Evolutionary conservation across 257 asterid species (phyloP), one percentile per base, ranked within the genome.

Genomic region (Hygrophila difformis): DNA sequence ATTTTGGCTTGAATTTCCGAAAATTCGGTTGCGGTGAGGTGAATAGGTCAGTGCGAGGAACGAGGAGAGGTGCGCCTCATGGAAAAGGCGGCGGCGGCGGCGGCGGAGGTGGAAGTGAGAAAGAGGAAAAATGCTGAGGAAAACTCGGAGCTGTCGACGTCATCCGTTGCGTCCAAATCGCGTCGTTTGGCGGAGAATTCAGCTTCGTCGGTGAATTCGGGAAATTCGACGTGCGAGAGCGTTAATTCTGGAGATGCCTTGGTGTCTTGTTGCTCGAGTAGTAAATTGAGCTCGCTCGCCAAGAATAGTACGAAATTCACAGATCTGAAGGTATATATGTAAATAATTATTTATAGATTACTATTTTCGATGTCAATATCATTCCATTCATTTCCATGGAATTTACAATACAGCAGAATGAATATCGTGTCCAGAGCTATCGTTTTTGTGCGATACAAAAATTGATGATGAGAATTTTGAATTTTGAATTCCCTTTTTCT

Each of bases 271-370:
- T 62, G 62, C 59, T 72, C 78, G 31, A 67, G 77, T 45, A 61
- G 73, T 43, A 70, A 59, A 49, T 66, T 78, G 3, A 55, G 47
- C 39, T 66, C 62, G 39, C 50, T 34, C 46, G 65, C 54, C 14
- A 44, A 53, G 28, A 65, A 48, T 44, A 50, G 45, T 22, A 46
- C 51, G 23, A 42, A 71, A 47, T 44, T 50, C 29, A 35, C 39
- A 63, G 88, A 82, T 82, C 85, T 70, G 54, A 39, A 78, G 76
- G 85, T 81, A 61, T 40, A 40, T 44, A n/a, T n/a, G n/a, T n/a
- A n/a, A n/a, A n/a, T n/a, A n/a, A n/a, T n/a, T n/a, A n/a, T n/a
- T n/a, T n/a, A n/a, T n/a, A n/a, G n/a, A n/a, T n/a, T n/a, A n/a
- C n/a, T n/a, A n/a, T n/a, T n/a, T n/a, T n/a, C n/a, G n/a, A n/a